A percentile compares a stretch with the other conserved stretches of the same genome.
Evolutionary conservation across 179 eudicot genomes (phyloP).

Genomic region (Gypsophila paniculata): DNA sequence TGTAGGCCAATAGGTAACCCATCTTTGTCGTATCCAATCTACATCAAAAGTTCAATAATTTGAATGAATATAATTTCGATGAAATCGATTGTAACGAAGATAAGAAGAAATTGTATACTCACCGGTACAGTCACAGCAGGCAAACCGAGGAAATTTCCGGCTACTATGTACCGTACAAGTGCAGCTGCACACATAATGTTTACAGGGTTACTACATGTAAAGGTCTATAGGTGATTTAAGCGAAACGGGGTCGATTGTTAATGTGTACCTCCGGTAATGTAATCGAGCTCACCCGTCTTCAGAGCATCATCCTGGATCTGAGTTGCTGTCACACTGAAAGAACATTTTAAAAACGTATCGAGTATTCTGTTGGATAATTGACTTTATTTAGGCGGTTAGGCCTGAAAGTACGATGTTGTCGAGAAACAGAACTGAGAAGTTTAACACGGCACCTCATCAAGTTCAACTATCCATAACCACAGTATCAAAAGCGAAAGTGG

Average conservation of each 20-base stretch:
- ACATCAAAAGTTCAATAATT: conserved; percentile 1
- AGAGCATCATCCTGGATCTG: conserved; percentile 47
- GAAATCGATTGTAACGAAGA: not conserved
- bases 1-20: conserved; percentile 96
- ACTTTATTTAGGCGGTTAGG: not conserved
- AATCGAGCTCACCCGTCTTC: conserved; percentile 58
- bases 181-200: conserved; percentile 50
- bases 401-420: not conserved
- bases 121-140: conserved; percentile 96
- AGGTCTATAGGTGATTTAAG: not conserved
- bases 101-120: conserved; percentile 7
- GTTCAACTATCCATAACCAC: too few species aligned
- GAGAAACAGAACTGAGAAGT: too few species aligned
- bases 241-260: not conserved
- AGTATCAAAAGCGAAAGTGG: too few species aligned
- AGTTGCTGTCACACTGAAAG: conserved; percentile 63
- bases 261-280: conserved; percentile 70
- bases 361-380: not conserved
- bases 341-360: conserved; percentile 12
- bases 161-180: conserved; percentile 66
- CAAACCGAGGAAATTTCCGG: conserved; percentile 93
- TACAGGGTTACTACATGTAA: not conserved
- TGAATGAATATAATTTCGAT: not conserved
- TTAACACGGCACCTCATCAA: too few species aligned
- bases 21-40: conserved; percentile 80